Evolutionary conservation across 2,329 filamentous ascomycete genomes (phyloP).

Genomic region (Cladosporium sp.): DNA sequence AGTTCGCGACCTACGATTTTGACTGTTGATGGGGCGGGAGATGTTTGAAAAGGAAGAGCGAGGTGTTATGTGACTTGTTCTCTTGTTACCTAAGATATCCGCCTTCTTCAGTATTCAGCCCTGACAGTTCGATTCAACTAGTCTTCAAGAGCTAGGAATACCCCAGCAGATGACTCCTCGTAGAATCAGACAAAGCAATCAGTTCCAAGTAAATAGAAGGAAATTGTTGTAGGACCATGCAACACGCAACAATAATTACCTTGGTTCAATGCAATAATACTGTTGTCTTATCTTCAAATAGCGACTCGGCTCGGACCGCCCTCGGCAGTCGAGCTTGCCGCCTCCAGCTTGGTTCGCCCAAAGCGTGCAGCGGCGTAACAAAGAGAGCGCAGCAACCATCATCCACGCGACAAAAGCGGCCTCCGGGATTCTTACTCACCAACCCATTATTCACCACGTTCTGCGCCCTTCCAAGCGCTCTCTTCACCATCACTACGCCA

Average conservation of each 20-base stretch:
- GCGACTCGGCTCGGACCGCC: no score
- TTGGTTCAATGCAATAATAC: no score
- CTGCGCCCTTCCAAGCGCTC: no score
- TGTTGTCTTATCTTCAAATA: no score
- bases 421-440: no score
- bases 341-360: not conserved
- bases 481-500: not conserved
- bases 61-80: not conserved
- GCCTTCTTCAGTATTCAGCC: not conserved
- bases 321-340: not conserved
- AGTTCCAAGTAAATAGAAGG: no score
- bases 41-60: not conserved
- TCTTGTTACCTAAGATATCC: not conserved
- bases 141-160: no score
- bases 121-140: no score
- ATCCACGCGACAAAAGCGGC: not conserved
- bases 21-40: constrained; percentile 16
- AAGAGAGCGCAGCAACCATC: not conserved
- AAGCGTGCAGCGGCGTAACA: not conserved
- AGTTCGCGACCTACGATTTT: constrained; percentile 23
- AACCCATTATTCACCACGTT: not conserved
- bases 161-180: no score
- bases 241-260: no score
- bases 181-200: no score
- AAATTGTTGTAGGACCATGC: no score